Evolutionary conservation across 1,284 basidiomycete species (phyloP).

Genomic region (Marasmius sp.): DNA sequence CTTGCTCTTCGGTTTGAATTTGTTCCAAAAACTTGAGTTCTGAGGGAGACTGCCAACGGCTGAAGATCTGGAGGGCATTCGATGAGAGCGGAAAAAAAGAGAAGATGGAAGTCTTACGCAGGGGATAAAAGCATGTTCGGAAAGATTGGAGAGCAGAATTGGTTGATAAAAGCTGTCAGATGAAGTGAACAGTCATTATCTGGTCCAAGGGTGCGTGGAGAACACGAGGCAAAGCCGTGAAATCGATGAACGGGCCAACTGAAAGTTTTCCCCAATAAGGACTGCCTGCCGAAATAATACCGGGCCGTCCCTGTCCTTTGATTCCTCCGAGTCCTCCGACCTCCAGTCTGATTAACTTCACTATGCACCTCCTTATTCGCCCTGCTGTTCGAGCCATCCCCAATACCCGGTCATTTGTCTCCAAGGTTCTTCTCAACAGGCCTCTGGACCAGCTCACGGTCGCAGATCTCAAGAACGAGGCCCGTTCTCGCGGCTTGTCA

Average conservation of each 20-base stretch:
- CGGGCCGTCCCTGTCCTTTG: background rate
- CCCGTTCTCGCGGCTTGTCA: constrained; percentile 64
- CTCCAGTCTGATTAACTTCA: constrained; percentile 4
- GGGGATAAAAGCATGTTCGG: constrained; percentile 38
- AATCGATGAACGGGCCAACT: background rate
- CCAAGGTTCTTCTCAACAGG: constrained; percentile 64
- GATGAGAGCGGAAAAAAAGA: constrained; percentile 23
- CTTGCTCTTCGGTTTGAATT: constrained; percentile 66
- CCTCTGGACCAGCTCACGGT: constrained; percentile 66
- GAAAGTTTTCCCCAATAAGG: no score
- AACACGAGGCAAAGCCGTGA: constrained; percentile 46
- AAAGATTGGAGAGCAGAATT: constrained; percentile 20
- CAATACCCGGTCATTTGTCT: constrained; percentile 46
- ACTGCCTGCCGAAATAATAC: no score
- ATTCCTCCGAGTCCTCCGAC: constrained; percentile 1
- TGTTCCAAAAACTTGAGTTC: constrained; percentile 64
- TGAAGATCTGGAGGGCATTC: constrained; percentile 50
- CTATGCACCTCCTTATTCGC: constrained; percentile 21
- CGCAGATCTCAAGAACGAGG: constrained; percentile 60
- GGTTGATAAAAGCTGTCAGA: constrained; percentile 8
- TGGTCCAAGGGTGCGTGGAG: constrained; percentile 34
- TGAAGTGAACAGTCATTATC: constrained; percentile 32
- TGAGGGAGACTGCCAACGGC: constrained; percentile 61
- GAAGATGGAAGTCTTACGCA: constrained; percentile 54
- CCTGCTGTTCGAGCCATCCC: constrained; percentile 7